These are phyloP conservation scores for Saccharomyces hybrid DNA, from an alignment of 1,139 yeast species.

Conservation along the genomic window DNA sequence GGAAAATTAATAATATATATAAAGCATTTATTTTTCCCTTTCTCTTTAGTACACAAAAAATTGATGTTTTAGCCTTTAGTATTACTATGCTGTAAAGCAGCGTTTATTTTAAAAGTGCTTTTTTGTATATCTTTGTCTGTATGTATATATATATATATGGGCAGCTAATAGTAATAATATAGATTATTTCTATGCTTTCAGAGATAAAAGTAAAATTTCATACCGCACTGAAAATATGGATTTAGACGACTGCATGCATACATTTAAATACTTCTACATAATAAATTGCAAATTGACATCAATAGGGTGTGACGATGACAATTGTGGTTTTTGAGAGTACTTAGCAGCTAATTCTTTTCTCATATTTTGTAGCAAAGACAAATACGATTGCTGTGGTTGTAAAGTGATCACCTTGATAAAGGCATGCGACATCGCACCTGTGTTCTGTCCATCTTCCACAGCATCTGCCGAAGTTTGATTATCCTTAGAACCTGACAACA, in stretches of 20 bases:
- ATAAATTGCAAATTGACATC: constrained; percentile 66
- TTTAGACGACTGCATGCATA: not conserved
- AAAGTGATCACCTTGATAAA: constrained; percentile 63
- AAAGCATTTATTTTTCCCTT: not conserved
- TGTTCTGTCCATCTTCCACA: constrained; percentile 61
- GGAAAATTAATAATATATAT: not conserved
- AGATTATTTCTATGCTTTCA: not conserved
- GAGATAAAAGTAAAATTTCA: not conserved
- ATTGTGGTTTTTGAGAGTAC: constrained; percentile 84
- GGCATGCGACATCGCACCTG: constrained; percentile 95
- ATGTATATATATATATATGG: not conserved
- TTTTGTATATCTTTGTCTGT: not conserved
- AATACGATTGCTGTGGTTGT: constrained; percentile 66
- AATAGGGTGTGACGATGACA: constrained; percentile 76
- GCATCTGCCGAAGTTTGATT: constrained; percentile 78
- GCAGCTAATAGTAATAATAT: not conserved
- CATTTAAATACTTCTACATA: constrained; percentile 7
- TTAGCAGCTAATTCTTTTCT: constrained; percentile 58
- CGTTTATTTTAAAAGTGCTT: not conserved
- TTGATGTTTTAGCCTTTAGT: not conserved
- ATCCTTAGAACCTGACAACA: constrained; percentile 87
- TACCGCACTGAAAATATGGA: not conserved
- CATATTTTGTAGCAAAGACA: constrained; percentile 74
- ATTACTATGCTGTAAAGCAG: no score
- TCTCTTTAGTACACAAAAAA: not conserved